Evolutionary conservation across 352 stramenopile genomes (phyloP).

Genomic region (Pythium angustatum): DNA sequence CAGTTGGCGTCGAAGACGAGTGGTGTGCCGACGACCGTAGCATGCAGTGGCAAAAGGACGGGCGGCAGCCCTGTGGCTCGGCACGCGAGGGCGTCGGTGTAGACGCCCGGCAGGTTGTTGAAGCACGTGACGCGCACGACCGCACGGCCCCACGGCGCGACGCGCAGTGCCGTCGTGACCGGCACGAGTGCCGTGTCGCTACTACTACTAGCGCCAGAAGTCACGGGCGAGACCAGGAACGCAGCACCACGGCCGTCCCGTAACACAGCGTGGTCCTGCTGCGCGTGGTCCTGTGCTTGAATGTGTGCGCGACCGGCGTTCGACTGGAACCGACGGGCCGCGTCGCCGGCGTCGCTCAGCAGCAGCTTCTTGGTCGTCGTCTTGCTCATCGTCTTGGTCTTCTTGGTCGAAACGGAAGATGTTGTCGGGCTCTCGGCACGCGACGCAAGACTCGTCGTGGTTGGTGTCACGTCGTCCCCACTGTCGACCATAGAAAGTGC

Average conservation of each 20-base stretch:
- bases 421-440: neutral
- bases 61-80: slow-evolving; percentile 49
- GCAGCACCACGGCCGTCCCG: slow-evolving; percentile 52
- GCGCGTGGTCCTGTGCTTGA: slow-evolving; percentile 36
- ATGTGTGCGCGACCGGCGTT: slow-evolving; percentile 48
- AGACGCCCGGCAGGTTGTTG: slow-evolving; percentile 78
- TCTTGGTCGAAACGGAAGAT: too few relatives aligned
- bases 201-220: too few relatives aligned
- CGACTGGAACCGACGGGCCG: slow-evolving; percentile 56
- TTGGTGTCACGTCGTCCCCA: slow-evolving; percentile 5
- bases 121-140: slow-evolving; percentile 61
- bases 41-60: slow-evolving; percentile 58
- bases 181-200: neutral
- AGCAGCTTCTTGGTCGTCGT: slow-evolving; percentile 22
- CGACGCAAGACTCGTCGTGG: neutral
- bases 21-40: slow-evolving; percentile 56
- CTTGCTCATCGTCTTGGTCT: neutral
- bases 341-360: slow-evolving; percentile 48
- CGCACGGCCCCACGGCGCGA: slow-evolving; percentile 61
- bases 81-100: slow-evolving; percentile 64
- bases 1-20: slow-evolving; percentile 64
- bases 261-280: slow-evolving; percentile 53
- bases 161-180: slow-evolving; percentile 26
- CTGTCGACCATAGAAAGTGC: slow-evolving; percentile 9
- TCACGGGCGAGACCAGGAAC: slow-evolving; percentile 34